Percentiles rank a stretch among this genome's conserved stretches.
These are phyloP conservation scores for Nemania sp. DNA, from an alignment of 2,329 filamentous ascomycete genomes.

Conservation along the genomic window DNA sequence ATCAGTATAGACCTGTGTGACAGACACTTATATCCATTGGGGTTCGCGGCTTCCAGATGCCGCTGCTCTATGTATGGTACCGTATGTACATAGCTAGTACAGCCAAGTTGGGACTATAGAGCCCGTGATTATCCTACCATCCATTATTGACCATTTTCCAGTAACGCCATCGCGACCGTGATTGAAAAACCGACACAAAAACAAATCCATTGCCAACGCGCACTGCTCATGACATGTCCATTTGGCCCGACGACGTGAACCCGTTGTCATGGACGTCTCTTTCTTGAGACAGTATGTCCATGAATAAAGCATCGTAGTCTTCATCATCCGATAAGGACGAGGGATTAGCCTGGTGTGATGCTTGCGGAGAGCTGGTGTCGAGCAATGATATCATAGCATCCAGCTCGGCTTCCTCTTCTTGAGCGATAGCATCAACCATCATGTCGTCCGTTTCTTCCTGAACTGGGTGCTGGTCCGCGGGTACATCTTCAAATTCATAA, in stretches of 20 bases:
- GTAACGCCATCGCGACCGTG: conserved; percentile 24
- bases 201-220: not conserved
- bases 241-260: conserved; percentile 43
- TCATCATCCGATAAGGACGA: conserved; percentile 55
- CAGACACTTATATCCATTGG: conserved; percentile 26
- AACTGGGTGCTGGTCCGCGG: conserved; percentile 39
- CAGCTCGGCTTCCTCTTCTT: conserved; percentile 59
- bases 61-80: conserved; percentile 15
- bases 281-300: conserved; percentile 60
- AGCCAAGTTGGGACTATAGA: conserved; percentile 27
- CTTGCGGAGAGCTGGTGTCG: conserved; percentile 33
- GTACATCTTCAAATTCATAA: conserved; percentile 56
- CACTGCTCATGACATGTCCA: conserved; percentile 50
- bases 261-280: conserved; percentile 31
- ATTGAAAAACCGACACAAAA: conserved; percentile 8
- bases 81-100: conserved; percentile 30
- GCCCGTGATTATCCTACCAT: conserved; percentile 28
- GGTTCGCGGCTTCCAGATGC: conserved; percentile 9
- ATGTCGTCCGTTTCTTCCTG: conserved; percentile 43
- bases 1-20: conserved; percentile 16
- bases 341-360: conserved; percentile 39
- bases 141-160: conserved; percentile 23
- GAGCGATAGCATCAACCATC: conserved; percentile 56
- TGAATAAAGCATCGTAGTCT: conserved; percentile 67
- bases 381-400: conserved; percentile 59